Evolutionary conservation across 2,329 filamentous ascomycete species (phyloP).

Genomic region (Fusarium nematophilum): DNA sequence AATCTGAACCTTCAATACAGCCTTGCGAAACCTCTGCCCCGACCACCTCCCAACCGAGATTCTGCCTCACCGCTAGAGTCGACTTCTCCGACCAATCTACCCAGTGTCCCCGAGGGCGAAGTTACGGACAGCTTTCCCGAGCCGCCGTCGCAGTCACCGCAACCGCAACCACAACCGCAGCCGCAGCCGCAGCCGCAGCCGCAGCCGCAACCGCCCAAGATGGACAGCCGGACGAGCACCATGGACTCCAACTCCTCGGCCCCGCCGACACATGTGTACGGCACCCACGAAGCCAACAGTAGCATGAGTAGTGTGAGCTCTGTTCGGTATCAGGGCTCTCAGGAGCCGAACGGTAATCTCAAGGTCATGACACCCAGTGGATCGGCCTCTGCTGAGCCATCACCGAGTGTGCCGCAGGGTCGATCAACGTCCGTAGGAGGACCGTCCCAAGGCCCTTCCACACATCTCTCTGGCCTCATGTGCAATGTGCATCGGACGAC

Average conservation of each 20-base stretch:
- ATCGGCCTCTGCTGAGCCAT: constrained; percentile 66
- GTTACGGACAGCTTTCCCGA: constrained; percentile 42
- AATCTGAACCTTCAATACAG: constrained; percentile 67
- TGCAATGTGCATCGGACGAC: constrained; percentile 86
- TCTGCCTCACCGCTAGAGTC: constrained; percentile 48
- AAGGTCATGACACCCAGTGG: constrained; percentile 57
- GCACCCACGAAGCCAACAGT: constrained; percentile 49
- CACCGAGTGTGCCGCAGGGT: constrained; percentile 60
- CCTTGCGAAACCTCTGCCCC: constrained; percentile 68
- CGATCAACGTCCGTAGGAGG: constrained; percentile 51
- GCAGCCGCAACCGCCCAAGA: constrained; percentile 31
- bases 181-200: background rate
- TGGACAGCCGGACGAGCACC: constrained; percentile 57
- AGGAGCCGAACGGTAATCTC: constrained; percentile 58
- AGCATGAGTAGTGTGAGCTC: constrained; percentile 60
- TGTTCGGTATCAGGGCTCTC: constrained; percentile 57
- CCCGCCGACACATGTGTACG: constrained; percentile 53
- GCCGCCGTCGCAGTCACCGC: constrained; percentile 22
- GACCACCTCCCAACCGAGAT: constrained; percentile 55
- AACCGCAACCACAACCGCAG: background rate
- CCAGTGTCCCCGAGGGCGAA: constrained; percentile 48
- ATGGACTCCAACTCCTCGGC: constrained; percentile 60
- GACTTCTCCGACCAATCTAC: constrained; percentile 39
- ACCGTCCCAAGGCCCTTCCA: constrained; percentile 60
- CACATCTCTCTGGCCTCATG: constrained; percentile 74